A percentile compares a stretch with the other conserved stretches of the same genome.
phyloP scores from a whole-genome alignment of 164 flowering plant species.

The Tetrastigma voinierianum region DNA sequence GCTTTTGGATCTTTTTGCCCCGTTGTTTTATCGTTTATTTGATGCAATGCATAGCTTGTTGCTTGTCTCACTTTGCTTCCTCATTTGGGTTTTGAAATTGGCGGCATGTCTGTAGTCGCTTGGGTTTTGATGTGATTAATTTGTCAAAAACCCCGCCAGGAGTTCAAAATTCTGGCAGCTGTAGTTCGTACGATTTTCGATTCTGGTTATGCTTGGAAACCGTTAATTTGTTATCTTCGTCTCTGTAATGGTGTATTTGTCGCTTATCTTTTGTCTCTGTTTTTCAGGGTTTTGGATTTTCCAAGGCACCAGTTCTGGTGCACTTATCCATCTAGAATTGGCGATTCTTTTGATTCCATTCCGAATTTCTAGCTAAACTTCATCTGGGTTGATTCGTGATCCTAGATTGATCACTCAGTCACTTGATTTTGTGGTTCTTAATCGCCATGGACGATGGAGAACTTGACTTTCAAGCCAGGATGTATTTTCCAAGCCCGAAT shows the following conservation, averaged over 20 bases:
- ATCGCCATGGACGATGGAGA: conserved; percentile 79
- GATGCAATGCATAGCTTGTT: not conserved
- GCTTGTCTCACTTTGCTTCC: too few relatives aligned
- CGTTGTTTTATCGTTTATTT: not conserved
- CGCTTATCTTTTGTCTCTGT: not conserved
- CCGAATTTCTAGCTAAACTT: conserved; percentile 8
- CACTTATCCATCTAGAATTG: not conserved
- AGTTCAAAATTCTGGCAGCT: not conserved
- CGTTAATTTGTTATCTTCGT: not conserved
- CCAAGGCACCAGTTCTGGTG: not conserved
- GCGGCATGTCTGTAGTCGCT: not conserved
- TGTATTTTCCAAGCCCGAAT: conserved; percentile 39
- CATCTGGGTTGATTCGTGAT: conserved; percentile 17
- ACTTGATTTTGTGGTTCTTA: not conserved
- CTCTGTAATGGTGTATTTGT: too few relatives aligned
- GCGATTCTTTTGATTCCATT: too few relatives aligned
- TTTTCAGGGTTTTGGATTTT: conserved; percentile 1
- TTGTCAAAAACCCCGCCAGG: not conserved
- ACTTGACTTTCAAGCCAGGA: conserved; percentile 75
- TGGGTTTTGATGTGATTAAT: conserved; percentile 5
- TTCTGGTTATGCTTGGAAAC: not conserved
- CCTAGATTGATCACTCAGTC: not conserved
- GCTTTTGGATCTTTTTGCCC: too few relatives aligned
- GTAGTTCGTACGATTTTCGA: not conserved
- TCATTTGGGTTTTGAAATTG: not conserved